Conservation (phyloP, 176 grass and related monocot species). For the Rhynchospora breviuscula region DNA sequence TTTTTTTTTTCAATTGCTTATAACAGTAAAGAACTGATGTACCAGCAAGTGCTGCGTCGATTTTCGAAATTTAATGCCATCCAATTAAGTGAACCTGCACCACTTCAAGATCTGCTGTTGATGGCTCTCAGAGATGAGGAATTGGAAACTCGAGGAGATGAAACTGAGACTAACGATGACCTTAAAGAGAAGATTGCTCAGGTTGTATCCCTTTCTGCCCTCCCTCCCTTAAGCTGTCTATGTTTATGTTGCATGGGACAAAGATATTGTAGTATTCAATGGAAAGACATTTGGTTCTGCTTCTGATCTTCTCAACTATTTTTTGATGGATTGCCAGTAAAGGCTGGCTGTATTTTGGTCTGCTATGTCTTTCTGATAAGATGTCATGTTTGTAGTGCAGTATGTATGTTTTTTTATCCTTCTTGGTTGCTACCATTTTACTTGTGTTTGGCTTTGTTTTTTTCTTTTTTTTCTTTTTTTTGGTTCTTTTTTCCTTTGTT, state of each 20-base stretch:
- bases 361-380: background rate
- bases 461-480: no score
- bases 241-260: background rate
- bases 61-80: slow-evolving; percentile 95
- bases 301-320: background rate
- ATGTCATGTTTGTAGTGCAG: background rate
- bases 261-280: background rate
- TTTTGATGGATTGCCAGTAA: background rate
- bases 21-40: slow-evolving; percentile 94
- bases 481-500: background rate
- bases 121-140: slow-evolving; percentile 81
- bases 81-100: slow-evolving; percentile 83
- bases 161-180: slow-evolving; percentile 31
- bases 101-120: slow-evolving; percentile 57
- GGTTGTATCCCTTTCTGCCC: slow-evolving; percentile 12
- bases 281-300: background rate
- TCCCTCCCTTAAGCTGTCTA: background rate
- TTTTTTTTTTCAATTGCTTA: slow-evolving; percentile 12
- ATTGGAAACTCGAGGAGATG: slow-evolving; percentile 33
- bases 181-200: slow-evolving; percentile 81
- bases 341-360: background rate
- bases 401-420: background rate
- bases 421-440: background rate
- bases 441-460: background rate
- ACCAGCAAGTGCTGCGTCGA: slow-evolving; percentile 69